Base-by-base conservation (phyloP, 345 rosid species). In the Ceriops tagal region DNA sequence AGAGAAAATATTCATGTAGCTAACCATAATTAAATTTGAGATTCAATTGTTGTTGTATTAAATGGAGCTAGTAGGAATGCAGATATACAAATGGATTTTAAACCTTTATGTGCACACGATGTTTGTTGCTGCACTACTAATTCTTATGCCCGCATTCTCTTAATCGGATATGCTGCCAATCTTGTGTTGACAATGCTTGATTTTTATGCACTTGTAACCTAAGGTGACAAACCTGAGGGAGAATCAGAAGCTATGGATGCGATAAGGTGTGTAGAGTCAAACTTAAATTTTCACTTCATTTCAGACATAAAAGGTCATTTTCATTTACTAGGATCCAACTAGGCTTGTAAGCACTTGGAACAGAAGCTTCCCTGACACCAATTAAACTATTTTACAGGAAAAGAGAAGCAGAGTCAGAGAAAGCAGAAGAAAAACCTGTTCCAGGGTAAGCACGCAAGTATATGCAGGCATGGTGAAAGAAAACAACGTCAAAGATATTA, bases 221-320 rank as follows among this genome's bases (percentile, higher is more conserved):
- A 61, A 86, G 96, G 88, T 85, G 82, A 69, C 72, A 72, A 77
- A 67, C 51, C 28, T 59, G 75, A 78, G 71, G 86, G 77, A 74
- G 80, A 79, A 77, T 78, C 79, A 19, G 72, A 81, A 62, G 75
- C 69, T 67, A 58, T 68, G 67, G 78, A 71, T 52, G 67, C 70
- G 73, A 60, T 34, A 62, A 84, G 95, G 89, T 90, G 56, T 60
- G 77, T 65, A 65, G 74, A 34, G 65, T 58, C n/a, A 73, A 64
- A 67, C 13, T 37, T 66, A 43, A 43, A 43, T 43, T 43, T 43
- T 11, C 49, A 43, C 49, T 43, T 43, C 49, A 43, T 13, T 43
- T 43, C 15, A 24, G 49, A 43, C 49, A 43, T 43, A 11, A 11
- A 11, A 39, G 47, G 16, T 39, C 47, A 39, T 39, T 39, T 39